Evolutionary conservation across 257 asterid genomes (phyloP).

Genomic region (Solanum medicagineum): DNA sequence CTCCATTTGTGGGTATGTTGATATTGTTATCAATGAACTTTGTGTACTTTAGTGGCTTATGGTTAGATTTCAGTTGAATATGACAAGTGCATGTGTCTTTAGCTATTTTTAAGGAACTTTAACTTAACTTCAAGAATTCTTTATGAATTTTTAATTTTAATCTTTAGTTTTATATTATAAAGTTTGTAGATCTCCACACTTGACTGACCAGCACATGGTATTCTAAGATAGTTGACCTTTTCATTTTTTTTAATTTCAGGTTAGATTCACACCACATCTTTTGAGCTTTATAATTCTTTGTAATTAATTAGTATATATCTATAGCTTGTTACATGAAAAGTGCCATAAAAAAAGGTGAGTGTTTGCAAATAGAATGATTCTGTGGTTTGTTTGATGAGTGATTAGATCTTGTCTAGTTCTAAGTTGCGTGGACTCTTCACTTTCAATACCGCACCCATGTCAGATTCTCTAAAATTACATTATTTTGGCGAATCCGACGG

Average conservation of each 20-base stretch:
- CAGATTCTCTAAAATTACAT: too few species aligned
- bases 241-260: slow-evolving; percentile 5
- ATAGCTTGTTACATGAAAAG: background rate
- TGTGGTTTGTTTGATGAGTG: background rate
- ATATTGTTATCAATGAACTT: background rate
- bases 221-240: slow-evolving; percentile 29
- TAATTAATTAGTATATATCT: background rate
- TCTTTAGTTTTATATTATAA: slow-evolving; percentile 11
- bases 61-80: slow-evolving; percentile 16
- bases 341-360: background rate
- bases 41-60: slow-evolving; percentile 3
- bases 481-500: too few species aligned
- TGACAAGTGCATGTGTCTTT: slow-evolving; percentile 36
- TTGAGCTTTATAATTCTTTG: background rate
- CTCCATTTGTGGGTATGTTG: too few species aligned
- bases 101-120: slow-evolving; percentile 33
- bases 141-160: background rate
- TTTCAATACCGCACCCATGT: too few species aligned
- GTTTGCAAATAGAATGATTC: slow-evolving; percentile 8
- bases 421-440: too few species aligned
- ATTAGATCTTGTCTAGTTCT: background rate
- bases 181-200: slow-evolving; percentile 35
- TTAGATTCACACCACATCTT: background rate
- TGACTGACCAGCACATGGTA: slow-evolving; percentile 47
- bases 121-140: slow-evolving; percentile 25